phyloP scores from a whole-genome alignment of 1,284 basidiomycete genomes.

The Naganishia sp. region DNA sequence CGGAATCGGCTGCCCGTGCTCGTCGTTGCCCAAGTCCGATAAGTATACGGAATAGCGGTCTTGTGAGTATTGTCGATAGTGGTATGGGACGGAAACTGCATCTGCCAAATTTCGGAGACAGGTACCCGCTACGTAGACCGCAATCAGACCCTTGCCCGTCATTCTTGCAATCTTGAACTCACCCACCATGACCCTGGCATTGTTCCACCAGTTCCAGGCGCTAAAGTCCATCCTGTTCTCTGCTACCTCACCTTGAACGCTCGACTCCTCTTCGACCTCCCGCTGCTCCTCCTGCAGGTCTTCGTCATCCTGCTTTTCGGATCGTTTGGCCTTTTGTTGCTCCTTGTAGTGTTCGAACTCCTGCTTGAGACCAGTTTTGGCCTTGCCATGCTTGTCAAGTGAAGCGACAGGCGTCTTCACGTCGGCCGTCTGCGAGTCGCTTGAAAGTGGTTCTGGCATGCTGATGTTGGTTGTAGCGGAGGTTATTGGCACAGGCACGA shows the following conservation, averaged over 20 bases:
- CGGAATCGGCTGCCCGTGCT: slow-evolving; percentile 26
- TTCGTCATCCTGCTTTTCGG: not conserved
- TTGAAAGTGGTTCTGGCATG: not conserved
- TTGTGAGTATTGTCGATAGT: slow-evolving; percentile 28
- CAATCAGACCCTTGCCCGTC: not conserved
- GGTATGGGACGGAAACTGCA: slow-evolving; percentile 26
- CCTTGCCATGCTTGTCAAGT: slow-evolving; percentile 16
- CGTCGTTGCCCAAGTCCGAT: slow-evolving; percentile 26
- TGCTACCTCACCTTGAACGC: not conserved
- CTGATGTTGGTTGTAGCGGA: too few relatives aligned
- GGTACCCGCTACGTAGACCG: slow-evolving; percentile 14
- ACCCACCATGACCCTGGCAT: slow-evolving; percentile 26
- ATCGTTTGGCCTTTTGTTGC: slow-evolving; percentile 1
- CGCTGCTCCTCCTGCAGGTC: not conserved
- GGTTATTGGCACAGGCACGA: too few relatives aligned
- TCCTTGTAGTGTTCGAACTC: slow-evolving; percentile 20
- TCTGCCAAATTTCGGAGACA: slow-evolving; percentile 30
- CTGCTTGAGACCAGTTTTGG: slow-evolving; percentile 17
- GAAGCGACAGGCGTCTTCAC: slow-evolving; percentile 16
- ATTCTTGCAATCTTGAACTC: not conserved
- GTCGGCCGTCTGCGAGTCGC: slow-evolving; percentile 3
- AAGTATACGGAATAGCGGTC: slow-evolving; percentile 32
- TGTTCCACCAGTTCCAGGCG: slow-evolving; percentile 29
- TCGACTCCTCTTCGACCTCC: not conserved
- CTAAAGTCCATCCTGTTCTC: slow-evolving; percentile 22